Evolutionary conservation across 768 basidiomycete species (phyloP).

Genomic region (Auricularia cornea): DNA sequence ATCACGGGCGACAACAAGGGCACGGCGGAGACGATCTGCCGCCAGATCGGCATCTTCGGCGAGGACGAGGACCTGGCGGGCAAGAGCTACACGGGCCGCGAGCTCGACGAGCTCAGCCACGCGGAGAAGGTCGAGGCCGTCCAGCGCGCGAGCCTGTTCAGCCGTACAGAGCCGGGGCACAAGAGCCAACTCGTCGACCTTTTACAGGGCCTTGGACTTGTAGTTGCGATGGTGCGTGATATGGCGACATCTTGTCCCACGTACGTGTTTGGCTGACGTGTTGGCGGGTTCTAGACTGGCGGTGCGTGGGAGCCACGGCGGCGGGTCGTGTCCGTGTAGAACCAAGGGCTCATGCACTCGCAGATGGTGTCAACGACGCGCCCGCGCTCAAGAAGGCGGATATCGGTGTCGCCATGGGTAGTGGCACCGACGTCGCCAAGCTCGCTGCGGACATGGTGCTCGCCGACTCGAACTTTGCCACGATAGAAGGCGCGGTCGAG

Average conservation of each 20-base stretch:
- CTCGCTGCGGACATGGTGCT: slow-evolving; percentile 97
- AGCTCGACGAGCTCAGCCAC: slow-evolving; percentile 72
- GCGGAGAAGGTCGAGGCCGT: slow-evolving; percentile 83
- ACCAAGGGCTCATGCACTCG: slow-evolving; percentile 21
- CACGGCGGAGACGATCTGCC: slow-evolving; percentile 94
- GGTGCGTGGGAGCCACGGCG: background rate
- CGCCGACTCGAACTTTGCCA: slow-evolving; percentile 94
- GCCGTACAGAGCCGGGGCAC: slow-evolving; percentile 89
- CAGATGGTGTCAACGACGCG: slow-evolving; percentile 97
- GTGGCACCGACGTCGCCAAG: slow-evolving; percentile 97
- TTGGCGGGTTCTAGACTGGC: background rate
- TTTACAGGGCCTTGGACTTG: slow-evolving; percentile 81
- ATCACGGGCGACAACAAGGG: slow-evolving; percentile 98
- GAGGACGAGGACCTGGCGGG: slow-evolving; percentile 82
- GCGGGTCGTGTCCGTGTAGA: background rate
- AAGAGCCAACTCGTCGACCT: slow-evolving; percentile 93
- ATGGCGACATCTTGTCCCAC: background rate
- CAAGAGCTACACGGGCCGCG: slow-evolving; percentile 91
- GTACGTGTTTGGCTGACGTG: background rate
- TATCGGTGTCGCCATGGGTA: slow-evolving; percentile 98
- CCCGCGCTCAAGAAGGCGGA: slow-evolving; percentile 95
- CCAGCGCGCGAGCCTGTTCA: slow-evolving; percentile 81
- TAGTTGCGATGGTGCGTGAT: slow-evolving; percentile 84
- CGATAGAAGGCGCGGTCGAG: slow-evolving; percentile 93
- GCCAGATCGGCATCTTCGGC: slow-evolving; percentile 90